Evolutionary conservation across 2,329 filamentous ascomycete genomes (phyloP).

Genomic region (Uncinocarpus reesii): DNA sequence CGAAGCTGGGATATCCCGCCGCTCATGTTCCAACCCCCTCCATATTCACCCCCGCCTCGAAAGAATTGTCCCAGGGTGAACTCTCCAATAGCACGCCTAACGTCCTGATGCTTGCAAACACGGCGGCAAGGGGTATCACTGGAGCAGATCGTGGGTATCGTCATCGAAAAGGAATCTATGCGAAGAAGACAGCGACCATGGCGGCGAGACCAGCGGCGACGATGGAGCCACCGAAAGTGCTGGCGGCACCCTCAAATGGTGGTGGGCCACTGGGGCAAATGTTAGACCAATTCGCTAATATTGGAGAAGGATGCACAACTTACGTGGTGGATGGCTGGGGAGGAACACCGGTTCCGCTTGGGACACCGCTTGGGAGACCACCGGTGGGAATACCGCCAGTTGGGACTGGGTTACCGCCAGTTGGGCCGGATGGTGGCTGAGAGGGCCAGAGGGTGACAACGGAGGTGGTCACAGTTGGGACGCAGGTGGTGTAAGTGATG

Average conservation of each 20-base stretch:
- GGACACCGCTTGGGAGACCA: slow-evolving; percentile 10
- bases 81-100: slow-evolving; percentile 10
- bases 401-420: slow-evolving; percentile 13
- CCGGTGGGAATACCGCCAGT: slow-evolving; percentile 12
- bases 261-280: slow-evolving; percentile 1
- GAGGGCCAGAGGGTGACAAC: slow-evolving; percentile 15
- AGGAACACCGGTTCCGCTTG: slow-evolving; percentile 7
- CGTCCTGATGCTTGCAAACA: slow-evolving; percentile 9
- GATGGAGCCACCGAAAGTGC: slow-evolving; percentile 23
- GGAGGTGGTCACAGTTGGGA: slow-evolving; percentile 20
- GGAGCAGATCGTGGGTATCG: slow-evolving; percentile 17
- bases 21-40: background rate
- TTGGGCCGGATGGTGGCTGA: slow-evolving; percentile 13
- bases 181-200: slow-evolving; percentile 24
- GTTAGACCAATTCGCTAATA: background rate
- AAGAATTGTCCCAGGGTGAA: slow-evolving; percentile 5
- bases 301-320: background rate
- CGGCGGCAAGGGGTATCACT: slow-evolving; percentile 8
- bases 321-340: slow-evolving; percentile 7
- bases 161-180: slow-evolving; percentile 22
- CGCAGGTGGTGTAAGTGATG: slow-evolving; percentile 47
- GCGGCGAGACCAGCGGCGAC: slow-evolving; percentile 24
- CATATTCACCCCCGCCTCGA: background rate
- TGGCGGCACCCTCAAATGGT: slow-evolving; percentile 25
- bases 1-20: background rate